Conservation (phyloP, 1,284 basidiomycete genomes). For the Calocybe gambosa region DNA sequence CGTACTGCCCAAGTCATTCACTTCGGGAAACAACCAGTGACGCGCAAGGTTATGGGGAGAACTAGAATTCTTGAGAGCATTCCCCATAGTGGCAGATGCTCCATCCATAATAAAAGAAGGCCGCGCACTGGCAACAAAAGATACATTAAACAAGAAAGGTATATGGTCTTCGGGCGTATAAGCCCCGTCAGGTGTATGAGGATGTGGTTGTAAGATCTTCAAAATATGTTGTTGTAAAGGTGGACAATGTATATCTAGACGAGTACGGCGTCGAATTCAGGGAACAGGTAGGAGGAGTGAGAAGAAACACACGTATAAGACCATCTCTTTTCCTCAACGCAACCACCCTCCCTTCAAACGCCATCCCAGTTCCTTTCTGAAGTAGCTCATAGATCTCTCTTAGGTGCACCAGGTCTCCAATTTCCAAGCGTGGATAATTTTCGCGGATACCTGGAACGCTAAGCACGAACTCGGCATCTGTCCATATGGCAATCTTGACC, state of each 20-base stretch:
- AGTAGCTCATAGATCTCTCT: constrained; percentile 31
- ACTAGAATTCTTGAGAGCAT: constrained; percentile 18
- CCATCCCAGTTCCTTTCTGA: constrained; percentile 28
- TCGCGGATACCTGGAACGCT: constrained; percentile 37
- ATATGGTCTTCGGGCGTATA: constrained; percentile 29
- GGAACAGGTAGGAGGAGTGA: neutral
- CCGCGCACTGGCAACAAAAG: constrained; percentile 36
- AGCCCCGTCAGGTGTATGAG: constrained; percentile 24
- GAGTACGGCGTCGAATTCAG: neutral
- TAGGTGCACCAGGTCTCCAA: constrained; percentile 38
- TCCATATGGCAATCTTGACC: constrained; percentile 30
- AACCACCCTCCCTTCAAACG: constrained; percentile 33
- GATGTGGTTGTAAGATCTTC: constrained; percentile 19
- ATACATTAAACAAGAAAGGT: constrained; percentile 36
- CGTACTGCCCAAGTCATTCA: constrained; percentile 22
- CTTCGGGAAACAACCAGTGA: constrained; percentile 38
- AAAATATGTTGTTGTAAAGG: constrained; percentile 33
- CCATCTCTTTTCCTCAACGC: constrained; percentile 36
- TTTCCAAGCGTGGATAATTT: constrained; percentile 34
- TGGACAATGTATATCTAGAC: constrained; percentile 33
- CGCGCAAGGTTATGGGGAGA: constrained; percentile 23
- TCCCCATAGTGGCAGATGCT: constrained; percentile 25
- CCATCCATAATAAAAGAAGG: constrained; percentile 35
- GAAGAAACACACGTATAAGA: constrained; percentile 29
- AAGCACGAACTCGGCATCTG: constrained; percentile 30